Evolutionary conservation across 768 basidiomycete species (phyloP).

Genomic region (Saitozyma podzolica): DNA sequence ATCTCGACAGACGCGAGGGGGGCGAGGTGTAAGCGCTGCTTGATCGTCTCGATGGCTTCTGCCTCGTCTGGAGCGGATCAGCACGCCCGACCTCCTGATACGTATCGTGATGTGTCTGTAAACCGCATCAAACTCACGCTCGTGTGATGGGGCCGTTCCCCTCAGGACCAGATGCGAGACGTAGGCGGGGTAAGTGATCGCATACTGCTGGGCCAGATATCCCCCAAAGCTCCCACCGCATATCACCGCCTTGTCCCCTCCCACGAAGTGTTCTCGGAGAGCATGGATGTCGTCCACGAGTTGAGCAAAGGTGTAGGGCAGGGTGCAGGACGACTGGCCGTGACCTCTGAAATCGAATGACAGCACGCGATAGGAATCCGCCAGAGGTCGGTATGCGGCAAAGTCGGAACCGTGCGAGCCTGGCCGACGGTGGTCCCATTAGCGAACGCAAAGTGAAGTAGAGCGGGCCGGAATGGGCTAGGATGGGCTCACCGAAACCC

Average conservation of each 20-base stretch:
- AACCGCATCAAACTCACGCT: constrained; percentile 15
- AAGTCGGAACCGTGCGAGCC: constrained; percentile 18
- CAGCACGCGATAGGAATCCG: no score
- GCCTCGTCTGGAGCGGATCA: constrained; percentile 18
- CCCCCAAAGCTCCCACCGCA: no score
- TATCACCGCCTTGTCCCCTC: no score
- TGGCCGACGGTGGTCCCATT: not conserved
- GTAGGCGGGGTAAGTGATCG: no score
- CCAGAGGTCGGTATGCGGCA: no score
- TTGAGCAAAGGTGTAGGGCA: no score
- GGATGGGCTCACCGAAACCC: constrained; percentile 18
- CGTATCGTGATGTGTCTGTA: not conserved
- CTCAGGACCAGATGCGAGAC: no score
- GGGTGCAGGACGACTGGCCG: no score
- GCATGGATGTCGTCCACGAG: no score
- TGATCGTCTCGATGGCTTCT: constrained; percentile 20
- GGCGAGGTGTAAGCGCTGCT: constrained; percentile 12
- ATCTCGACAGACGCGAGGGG: constrained; percentile 24
- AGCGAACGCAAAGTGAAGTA: not conserved
- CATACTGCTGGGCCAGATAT: no score
- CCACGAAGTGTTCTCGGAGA: no score
- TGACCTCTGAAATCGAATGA: no score
- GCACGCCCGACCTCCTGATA: not conserved
- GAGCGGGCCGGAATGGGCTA: not conserved
- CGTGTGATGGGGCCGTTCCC: constrained; percentile 14